Evolutionary conservation across 1,284 basidiomycete species (phyloP).

Genomic region (Anthracocystis panici-leucophaei): DNA sequence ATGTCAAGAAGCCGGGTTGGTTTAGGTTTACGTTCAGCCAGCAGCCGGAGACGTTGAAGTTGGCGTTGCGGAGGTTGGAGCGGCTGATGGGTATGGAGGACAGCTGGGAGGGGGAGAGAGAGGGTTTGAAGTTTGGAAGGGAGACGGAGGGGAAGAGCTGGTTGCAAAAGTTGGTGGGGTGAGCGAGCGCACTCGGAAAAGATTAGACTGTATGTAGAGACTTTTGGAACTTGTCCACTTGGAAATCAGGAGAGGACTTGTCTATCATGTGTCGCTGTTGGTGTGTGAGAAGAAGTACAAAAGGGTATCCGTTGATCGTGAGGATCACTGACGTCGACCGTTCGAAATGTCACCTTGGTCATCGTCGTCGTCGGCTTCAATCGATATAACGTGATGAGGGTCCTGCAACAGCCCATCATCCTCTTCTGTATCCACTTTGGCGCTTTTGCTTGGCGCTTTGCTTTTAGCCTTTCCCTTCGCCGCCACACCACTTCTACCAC

Average conservation of each 20-base stretch:
- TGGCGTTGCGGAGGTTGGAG: slow-evolving; percentile 45
- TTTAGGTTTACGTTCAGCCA: slow-evolving; percentile 57
- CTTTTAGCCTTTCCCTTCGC: slow-evolving; percentile 11
- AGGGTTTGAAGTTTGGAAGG: slow-evolving; percentile 8
- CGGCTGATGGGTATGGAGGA: slow-evolving; percentile 33
- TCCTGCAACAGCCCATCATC: slow-evolving; percentile 19
- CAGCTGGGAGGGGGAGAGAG: slow-evolving; percentile 19
- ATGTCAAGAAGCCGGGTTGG: slow-evolving; percentile 50
- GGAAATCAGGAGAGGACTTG: not conserved
- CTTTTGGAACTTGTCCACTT: too few species aligned
- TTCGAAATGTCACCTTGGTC: slow-evolving; percentile 34
- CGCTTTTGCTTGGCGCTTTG: not conserved
- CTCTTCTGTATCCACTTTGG: not conserved
- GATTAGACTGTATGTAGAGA: not conserved
- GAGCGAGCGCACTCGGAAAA: not conserved
- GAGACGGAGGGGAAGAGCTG: slow-evolving; percentile 8
- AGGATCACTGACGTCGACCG: slow-evolving; percentile 11
- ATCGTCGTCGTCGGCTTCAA: slow-evolving; percentile 55
- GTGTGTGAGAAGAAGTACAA: not conserved
- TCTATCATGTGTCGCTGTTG: not conserved
- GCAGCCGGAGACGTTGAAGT: slow-evolving; percentile 39
- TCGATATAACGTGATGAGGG: slow-evolving; percentile 37
- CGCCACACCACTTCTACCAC: not conserved
- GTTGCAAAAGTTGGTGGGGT: slow-evolving; percentile 12
- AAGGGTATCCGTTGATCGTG: not conserved